Evolutionary conservation across 192 early-diverging fungal genomes (phyloP).

Genomic region (Linnemannia hyalina): DNA sequence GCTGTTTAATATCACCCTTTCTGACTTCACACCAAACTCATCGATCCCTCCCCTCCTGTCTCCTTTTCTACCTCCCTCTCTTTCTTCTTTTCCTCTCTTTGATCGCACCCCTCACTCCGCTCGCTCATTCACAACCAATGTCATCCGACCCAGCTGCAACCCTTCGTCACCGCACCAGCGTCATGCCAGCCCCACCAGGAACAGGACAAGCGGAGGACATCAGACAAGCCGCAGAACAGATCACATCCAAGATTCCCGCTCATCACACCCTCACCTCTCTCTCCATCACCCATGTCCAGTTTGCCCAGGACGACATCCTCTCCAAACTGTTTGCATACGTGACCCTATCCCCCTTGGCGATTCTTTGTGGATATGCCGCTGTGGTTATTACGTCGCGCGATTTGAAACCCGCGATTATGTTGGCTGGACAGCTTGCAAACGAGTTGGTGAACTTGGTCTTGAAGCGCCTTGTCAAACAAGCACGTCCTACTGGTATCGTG

Average conservation of each 20-base stretch:
- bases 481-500: conserved; percentile 72
- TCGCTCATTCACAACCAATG: not conserved
- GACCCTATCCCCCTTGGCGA: conserved; percentile 73
- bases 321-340: conserved; percentile 73
- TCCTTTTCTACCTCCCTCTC: not conserved
- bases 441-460: conserved; percentile 73
- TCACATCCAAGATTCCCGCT: conserved; percentile 26
- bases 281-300: conserved; percentile 81
- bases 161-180: conserved; percentile 22
- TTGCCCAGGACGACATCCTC: conserved; percentile 66
- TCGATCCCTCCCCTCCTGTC: not conserved
- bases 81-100: not conserved
- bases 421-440: conserved; percentile 78
- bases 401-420: conserved; percentile 67
- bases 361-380: conserved; percentile 78
- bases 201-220: not conserved
- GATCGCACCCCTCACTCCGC: not conserved
- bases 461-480: conserved; percentile 72
- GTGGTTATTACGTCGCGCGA: conserved; percentile 73
- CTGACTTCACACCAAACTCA: not conserved
- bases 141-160: not conserved
- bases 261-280: conserved; percentile 66
- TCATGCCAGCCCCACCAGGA: not conserved
- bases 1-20: too few relatives aligned
- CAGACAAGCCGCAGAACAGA: not conserved